Conservation (phyloP, 164 flowering plant species). For the Houttuynia cordata region DNA sequence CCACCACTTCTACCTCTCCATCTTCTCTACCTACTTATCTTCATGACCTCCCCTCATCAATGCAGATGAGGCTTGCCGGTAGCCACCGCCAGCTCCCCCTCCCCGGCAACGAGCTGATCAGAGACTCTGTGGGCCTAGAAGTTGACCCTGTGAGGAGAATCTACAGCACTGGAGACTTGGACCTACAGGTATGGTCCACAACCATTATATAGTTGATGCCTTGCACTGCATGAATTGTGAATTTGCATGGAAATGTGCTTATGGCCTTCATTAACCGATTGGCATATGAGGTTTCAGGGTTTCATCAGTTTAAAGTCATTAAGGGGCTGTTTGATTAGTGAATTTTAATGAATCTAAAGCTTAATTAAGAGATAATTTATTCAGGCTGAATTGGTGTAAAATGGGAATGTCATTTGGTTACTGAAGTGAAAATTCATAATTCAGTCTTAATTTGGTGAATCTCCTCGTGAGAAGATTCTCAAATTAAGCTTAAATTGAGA, state of each 20-base stretch:
- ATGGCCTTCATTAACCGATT: too few species aligned
- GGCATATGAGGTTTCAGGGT: background rate
- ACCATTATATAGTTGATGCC: too few species aligned
- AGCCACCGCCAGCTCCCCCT: constrained; percentile 3
- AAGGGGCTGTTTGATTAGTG: too few species aligned
- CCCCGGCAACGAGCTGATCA: constrained; percentile 2
- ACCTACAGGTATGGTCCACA: constrained; percentile 18
- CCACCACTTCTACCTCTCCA: constrained; percentile 33
- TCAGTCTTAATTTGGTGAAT: too few species aligned
- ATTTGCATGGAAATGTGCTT: background rate
- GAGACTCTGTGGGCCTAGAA: constrained; percentile 24
- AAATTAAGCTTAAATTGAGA: too few species aligned
- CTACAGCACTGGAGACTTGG: constrained; percentile 62
- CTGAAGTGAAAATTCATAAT: too few species aligned
- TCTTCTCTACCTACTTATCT: constrained; percentile 20
- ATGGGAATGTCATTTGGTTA: too few species aligned
- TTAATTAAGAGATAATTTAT: too few species aligned
- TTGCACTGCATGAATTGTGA: background rate
- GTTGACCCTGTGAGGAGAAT: constrained; percentile 38
- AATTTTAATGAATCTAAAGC: too few species aligned
- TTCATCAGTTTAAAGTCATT: background rate
- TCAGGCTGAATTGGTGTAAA: too few species aligned
- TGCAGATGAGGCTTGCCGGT: constrained; percentile 5
- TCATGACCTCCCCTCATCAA: constrained; percentile 20
- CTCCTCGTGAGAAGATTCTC: too few species aligned